Base-by-base conservation (phyloP, 2,329 filamentous ascomycete genomes). In the Monosporascus sp. region DNA sequence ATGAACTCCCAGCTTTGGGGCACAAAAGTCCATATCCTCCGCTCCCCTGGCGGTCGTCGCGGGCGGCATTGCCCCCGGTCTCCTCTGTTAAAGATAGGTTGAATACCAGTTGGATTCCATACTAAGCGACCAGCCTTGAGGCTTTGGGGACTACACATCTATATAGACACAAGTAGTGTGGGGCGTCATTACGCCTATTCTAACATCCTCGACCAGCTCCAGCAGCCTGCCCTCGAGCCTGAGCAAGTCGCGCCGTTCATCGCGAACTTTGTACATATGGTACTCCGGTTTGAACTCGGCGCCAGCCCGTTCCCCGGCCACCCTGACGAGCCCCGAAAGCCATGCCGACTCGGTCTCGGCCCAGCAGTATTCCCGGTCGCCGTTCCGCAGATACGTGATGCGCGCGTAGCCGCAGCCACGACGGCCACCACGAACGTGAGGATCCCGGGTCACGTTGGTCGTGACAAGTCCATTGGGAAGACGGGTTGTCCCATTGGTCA, bases 351-450 rank as follows among this genome's bases (percentile, higher is more conserved):
- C 76, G 0, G 74, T 78, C 60, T 78, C n/a, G n/a, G n/a, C n/a
- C n/a, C 70, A 71, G 55, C 78, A 75, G 52, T 76, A 78, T 61
- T 79, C 76, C 9, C 69, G 66, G 53, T 77, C 71, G 50, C 75
- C 75, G 56, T 75, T 75, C 38, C 72, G 73, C 24, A 79, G 63
- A 54, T 76, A 76, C 7, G 67, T 73, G 47, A 79, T 58, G 36
- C 74, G 72, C 5, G 69, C 74, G 52, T 76, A 78, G n/a, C 57
- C 0, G 75, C 69, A 2, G 75, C 74, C 0, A 69, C 55, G 45
- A 78, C 71, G 44, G 75, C 76, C n/a, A 74, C 70, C 31, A 77
- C 63, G 52, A 79, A 78, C 7, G 75, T 79, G 26, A 78, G 64
- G 43, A 79, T 76, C 52, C 75, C 74, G 2, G 73, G 66, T 44